These are phyloP conservation scores for Phytopythium oedochilum DNA, from an alignment of 352 stramenopile genomes.

Conservation along the genomic window DNA sequence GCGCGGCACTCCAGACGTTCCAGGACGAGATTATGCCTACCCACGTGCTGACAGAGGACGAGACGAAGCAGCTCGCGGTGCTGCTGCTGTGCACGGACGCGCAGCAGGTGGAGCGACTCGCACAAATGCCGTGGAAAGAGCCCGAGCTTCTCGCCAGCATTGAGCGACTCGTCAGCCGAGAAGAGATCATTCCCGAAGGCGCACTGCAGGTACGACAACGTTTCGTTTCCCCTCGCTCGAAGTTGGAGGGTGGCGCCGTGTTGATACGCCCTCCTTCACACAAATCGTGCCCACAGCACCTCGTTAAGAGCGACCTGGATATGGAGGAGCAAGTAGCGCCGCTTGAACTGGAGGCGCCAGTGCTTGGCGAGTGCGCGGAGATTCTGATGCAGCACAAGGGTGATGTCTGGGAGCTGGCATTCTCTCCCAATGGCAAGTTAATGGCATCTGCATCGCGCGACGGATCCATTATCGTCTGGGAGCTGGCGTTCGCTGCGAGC, in stretches of 20 bases:
- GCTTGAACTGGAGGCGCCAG: conserved; percentile 8
- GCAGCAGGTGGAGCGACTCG: conserved; percentile 25
- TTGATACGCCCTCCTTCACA: too few relatives aligned
- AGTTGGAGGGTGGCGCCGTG: too few relatives aligned
- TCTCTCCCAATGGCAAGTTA: conserved; percentile 71
- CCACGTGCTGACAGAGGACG: conserved; percentile 32
- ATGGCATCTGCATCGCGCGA: conserved; percentile 80
- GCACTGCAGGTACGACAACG: conserved; percentile 31
- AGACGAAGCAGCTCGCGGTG: conserved; percentile 46
- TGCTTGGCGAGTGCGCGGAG: conserved; percentile 29
- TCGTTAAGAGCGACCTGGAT: conserved; percentile 29
- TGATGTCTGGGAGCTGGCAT: conserved; percentile 69
- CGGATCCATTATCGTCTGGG: conserved; percentile 74
- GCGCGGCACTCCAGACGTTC: conserved; percentile 44
- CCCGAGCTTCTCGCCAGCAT: conserved; percentile 37
- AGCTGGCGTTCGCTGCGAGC: conserved; percentile 22
- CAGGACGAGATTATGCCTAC: conserved; percentile 62
- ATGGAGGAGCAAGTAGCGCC: conserved; percentile 11
- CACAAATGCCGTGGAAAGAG: conserved; percentile 37
- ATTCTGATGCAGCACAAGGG: conserved; percentile 43
- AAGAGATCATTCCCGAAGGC: conserved; percentile 63
- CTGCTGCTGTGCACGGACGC: conserved; percentile 54
- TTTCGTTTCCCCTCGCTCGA: too few relatives aligned
- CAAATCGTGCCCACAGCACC: conserved; percentile 14
- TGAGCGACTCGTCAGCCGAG: conserved; percentile 51